Evolutionary conservation across 768 basidiomycete genomes (phyloP).

Genomic region (Lactarius indigo): DNA sequence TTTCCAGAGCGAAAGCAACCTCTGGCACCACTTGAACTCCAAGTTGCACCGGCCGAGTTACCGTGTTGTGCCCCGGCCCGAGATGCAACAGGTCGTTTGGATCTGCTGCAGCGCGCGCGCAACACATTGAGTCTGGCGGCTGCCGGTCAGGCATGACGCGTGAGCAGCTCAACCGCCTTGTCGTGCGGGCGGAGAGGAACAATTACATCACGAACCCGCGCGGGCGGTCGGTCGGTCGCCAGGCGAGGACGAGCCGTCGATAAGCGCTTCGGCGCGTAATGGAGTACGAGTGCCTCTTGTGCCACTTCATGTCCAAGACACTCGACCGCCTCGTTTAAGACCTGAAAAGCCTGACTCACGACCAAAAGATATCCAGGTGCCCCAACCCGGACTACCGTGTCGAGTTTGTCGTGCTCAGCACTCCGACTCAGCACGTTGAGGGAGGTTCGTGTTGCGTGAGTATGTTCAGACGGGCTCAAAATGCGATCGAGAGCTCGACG

Average conservation of each 20-base stretch:
- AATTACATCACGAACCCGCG: slow-evolving; percentile 8
- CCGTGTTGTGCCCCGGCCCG: slow-evolving; percentile 36
- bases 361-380: slow-evolving; percentile 11
- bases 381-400: slow-evolving; percentile 2
- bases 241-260: not conserved
- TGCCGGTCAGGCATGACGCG: slow-evolving; percentile 51
- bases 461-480: slow-evolving; percentile 8
- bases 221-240: not conserved
- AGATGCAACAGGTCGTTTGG: slow-evolving; percentile 49
- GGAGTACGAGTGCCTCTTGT: slow-evolving; percentile 62
- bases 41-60: slow-evolving; percentile 42
- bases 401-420: slow-evolving; percentile 11
- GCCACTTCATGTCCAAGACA: slow-evolving; percentile 41
- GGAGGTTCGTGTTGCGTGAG: slow-evolving; percentile 11
- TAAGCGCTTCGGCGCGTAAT: slow-evolving; percentile 15
- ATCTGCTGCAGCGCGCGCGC: slow-evolving; percentile 49
- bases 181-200: slow-evolving; percentile 5
- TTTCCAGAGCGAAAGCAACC: slow-evolving; percentile 42
- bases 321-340: slow-evolving; percentile 55
- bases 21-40: slow-evolving; percentile 51
- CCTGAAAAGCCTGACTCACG: slow-evolving; percentile 48
- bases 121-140: slow-evolving; percentile 59
- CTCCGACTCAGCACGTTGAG: slow-evolving; percentile 19
- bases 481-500: slow-evolving; percentile 8
- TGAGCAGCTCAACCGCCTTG: slow-evolving; percentile 22